Base-by-base conservation (phyloP, 1,284 basidiomycete species). In the Xerocomus nothofagi region DNA sequence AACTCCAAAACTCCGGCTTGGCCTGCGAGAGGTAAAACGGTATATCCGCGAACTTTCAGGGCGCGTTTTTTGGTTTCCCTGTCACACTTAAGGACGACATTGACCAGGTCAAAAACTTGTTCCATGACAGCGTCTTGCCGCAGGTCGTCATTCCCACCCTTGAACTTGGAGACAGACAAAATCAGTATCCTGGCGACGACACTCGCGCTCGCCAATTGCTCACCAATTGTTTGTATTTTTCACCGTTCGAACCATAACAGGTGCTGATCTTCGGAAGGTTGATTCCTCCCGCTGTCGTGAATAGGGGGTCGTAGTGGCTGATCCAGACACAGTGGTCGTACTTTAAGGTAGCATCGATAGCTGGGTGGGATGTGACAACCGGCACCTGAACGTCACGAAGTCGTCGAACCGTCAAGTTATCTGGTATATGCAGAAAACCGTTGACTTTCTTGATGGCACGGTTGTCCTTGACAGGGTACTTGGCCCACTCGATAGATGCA, bases 41-140 rank as follows among this genome's bases (percentile, higher is more conserved):
- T 91, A 72, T 98, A 99, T 10, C 84, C 88, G 31, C 93, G 79
- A 53, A 98, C 84, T 37, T 75, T 73, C 24, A 99, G 75, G 30
- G 82, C 74, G 11, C 96, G 83, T 46, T 81, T 79, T 44, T 79
- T 78, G 0, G 94, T 92, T 54, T 88, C 82, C 23, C 84, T 77
- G 66, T 98, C 93, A 11, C 76, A 76, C 9, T 65, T 61, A 7
- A 99, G 78, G 1, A 98, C 79, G 4, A 80, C 73, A 56, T 99
- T 98, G 47, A 94, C 88, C 36, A 98, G 77, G 27, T 86, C 84
- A 63, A 99, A 99, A 2, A 98, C 93, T 70, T 99, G 97, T 65
- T 98, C 93, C 95, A 99, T 98, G 39, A 99, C 93, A 1, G 96
- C 95, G 66, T 99, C 96, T 70, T 99, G 97, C 26, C 96, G 84